phyloP scores from a whole-genome alignment of 495 filamentous ascomycete species.

The Podospora sp. region DNA sequence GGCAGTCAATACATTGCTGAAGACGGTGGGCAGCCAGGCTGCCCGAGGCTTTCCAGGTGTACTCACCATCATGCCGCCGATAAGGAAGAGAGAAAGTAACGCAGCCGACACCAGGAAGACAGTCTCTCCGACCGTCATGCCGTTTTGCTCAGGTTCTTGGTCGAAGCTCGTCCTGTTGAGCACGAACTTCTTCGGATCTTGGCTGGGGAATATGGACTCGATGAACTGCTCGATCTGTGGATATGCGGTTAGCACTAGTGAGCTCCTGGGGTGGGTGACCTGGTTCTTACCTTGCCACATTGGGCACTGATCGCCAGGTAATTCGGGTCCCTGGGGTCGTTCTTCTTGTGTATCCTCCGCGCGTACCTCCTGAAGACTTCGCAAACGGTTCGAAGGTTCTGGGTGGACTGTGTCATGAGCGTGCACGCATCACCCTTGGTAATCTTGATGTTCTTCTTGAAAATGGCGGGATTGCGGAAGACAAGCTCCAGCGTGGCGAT shows the following conservation, averaged over 20 bases:
- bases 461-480: slow-evolving; percentile 89
- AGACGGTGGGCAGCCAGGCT: slow-evolving; percentile 8
- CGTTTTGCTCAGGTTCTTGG: slow-evolving; percentile 20
- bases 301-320: slow-evolving; percentile 90
- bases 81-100: slow-evolving; percentile 37
- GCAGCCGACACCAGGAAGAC: slow-evolving; percentile 39
- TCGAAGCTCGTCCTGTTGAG: slow-evolving; percentile 23
- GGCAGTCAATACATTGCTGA: neutral
- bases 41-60: neutral
- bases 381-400: slow-evolving; percentile 79
- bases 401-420: slow-evolving; percentile 88
- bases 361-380: slow-evolving; percentile 75
- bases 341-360: slow-evolving; percentile 88
- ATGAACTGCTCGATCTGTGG: slow-evolving; percentile 94
- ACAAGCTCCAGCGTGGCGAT: slow-evolving; percentile 91
- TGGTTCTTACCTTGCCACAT: slow-evolving; percentile 76
- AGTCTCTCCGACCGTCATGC: slow-evolving; percentile 41
- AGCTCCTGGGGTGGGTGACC: neutral
- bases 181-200: slow-evolving; percentile 51
- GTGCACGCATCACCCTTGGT: slow-evolving; percentile 92
- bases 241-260: slow-evolving; percentile 5
- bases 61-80: slow-evolving; percentile 52
- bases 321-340: slow-evolving; percentile 89
- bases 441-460: slow-evolving; percentile 90
- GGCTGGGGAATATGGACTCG: slow-evolving; percentile 85